A percentile compares a stretch with the other conserved stretches of the same genome.
Conservation (phyloP, 164 flowering plant genomes). For the Aristolochia californica region DNA sequence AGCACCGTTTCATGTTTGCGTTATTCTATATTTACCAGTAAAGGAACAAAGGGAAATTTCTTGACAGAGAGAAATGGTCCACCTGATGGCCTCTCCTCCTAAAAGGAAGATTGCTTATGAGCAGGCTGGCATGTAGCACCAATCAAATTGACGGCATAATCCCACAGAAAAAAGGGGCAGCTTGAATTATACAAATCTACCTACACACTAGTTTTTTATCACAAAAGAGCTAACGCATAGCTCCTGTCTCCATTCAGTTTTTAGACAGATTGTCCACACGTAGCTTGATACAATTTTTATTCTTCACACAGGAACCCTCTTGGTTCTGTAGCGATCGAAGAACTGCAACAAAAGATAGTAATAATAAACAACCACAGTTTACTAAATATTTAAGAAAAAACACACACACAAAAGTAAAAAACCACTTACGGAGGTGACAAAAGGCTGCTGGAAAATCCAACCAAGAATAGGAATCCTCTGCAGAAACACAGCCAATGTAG, state of each 20-base stretch:
- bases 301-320: conserved; percentile 25
- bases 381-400: not conserved
- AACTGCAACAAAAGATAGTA: conserved; percentile 13
- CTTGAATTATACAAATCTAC: too few species aligned
- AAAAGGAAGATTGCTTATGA: not conserved
- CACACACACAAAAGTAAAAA: not conserved
- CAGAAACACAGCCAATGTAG: conserved; percentile 78
- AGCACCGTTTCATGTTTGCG: too few species aligned
- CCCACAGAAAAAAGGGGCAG: not conserved
- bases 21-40: too few species aligned
- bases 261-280: not conserved
- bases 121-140: not conserved
- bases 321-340: conserved; percentile 21
- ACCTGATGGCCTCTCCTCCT: too few species aligned
- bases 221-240: not conserved
- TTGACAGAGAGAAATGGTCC: too few species aligned
- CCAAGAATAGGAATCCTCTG: conserved; percentile 92
- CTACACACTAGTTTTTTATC: not conserved
- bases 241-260: not conserved
- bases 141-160: conserved; percentile 7
- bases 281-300: not conserved
- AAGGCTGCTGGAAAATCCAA: conserved; percentile 93
- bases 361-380: not conserved
- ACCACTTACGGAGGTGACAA: conserved; percentile 78
- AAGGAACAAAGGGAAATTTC: too few species aligned